Evolutionary conservation across 1,284 basidiomycete genomes (phyloP), one percentile per base, ranked within the genome.

Genomic region (Microbotryum intermedium): DNA sequence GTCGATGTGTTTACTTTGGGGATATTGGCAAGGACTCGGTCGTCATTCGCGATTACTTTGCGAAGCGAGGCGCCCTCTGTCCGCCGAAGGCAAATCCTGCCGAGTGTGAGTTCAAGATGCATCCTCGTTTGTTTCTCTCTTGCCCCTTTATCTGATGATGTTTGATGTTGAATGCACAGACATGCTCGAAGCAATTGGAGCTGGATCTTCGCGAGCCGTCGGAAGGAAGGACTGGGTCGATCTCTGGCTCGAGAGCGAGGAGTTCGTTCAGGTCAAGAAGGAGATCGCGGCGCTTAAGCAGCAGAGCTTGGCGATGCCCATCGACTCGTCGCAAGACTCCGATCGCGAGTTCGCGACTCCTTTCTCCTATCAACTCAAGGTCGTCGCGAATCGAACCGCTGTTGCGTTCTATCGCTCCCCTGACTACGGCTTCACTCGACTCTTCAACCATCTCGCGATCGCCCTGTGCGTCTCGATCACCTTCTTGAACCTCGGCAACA

Each of bases 391-490:
- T 42, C 80, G 92, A 53, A 90, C 91, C 72, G 84, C 85, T 72
- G 73, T 79, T 26, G 84, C 88, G 3, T 79, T 91, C 34, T 93
- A 87, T 87, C 79, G 91, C 59, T 88, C 84, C 18, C 84, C 87
- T 0, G 83, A 91, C 66, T 90, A 90, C 72, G 62, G 59, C 5
- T 65, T 60, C 47, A 64, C 67, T 6, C 60, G 67, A 1, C 54
- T 8, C 82, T 86, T 68, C 58, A 66, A 63, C 45, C 66, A 68
- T 53, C 61, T 66, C 44, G 53, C 58, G 71, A 86, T 93, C 63
- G 85, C 87, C 8, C 77, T 94, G 5, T 83, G 87, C 72, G 81
- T 90, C 58, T 86, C 86, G 30, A 78, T 97, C 55, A 87, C 88
- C 16, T 92, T 92, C 82, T 77, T 97, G 58, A 84, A 87, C 72